Base-by-base conservation (phyloP, 2,329 filamentous ascomycete species). In the Aspergillus pseudoglaucus region DNA sequence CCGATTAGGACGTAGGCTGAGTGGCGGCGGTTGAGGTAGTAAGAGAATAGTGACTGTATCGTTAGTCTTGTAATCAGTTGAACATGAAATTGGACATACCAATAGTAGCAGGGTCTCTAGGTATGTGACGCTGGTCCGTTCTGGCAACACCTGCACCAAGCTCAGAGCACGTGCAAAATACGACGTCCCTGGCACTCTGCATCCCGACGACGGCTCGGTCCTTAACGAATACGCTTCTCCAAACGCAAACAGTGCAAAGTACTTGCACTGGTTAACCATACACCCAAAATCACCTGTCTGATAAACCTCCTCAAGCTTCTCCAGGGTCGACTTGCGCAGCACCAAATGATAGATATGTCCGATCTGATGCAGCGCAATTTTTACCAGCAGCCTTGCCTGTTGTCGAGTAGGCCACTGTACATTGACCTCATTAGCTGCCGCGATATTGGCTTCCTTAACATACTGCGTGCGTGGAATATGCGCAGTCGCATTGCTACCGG, bases 211-310 rank as follows among this genome's bases (percentile, higher is more conserved):
- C 47, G 64, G 54, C 48, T 65, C 49, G 1, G 67, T 64, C 1
- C 69, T 57, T 43, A 69, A 68, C 0, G 71, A 72, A 47, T 75
- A 75, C 2, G 72, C 69, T 44, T 75, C 70, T 0, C 72, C 72
- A 37, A 75, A 61, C 0, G 70, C 69, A 59, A 75, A 73, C 7
- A 75, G 52, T 0, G 68, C 66, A 39, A 72, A 75, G 38, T 73
- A 71, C 39, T 73, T 73, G 56, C 70, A 74, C 9, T 72, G 55
- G 57, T 69, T 72, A 44, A 68, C 14, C 37, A 63, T 37, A 56
- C 51, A 59, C 20, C 64, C 57, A 44, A 67, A 67, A 17, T 59
- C 55, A 3, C 52, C 57, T 3, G 53, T 63, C 39, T 59, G 67
- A 56, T 54, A 67, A n/a, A 67, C 67, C 48, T 56, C 70, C 63